These are phyloP conservation scores for Vanilla planifolia DNA, from an alignment of 106 monocot genomes.

Conservation along the genomic window DNA sequence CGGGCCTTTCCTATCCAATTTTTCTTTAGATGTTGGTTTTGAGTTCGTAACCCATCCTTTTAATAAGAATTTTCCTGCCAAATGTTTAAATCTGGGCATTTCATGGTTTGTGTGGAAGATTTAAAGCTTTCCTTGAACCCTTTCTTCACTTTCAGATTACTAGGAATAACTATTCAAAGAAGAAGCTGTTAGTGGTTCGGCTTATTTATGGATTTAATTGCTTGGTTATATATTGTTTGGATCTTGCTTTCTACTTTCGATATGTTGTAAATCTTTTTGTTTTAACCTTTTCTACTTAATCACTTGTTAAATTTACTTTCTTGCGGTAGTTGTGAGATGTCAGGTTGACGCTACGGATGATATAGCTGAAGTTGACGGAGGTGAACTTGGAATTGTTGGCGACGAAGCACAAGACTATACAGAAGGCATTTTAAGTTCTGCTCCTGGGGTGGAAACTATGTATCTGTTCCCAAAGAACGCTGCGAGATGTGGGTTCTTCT, in stretches of 20 bases:
- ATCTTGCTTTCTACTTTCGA: neutral
- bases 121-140: too few relatives aligned
- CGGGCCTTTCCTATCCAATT: neutral
- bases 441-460: slow-evolving; percentile 75
- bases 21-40: neutral
- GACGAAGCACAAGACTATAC: slow-evolving; percentile 74
- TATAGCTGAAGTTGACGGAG: slow-evolving; percentile 69
- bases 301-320: too few relatives aligned
- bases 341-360: slow-evolving; percentile 43
- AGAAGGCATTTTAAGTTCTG: slow-evolving; percentile 57
- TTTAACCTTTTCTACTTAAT: too few relatives aligned
- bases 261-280: too few relatives aligned
- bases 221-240: neutral
- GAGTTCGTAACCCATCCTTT: too few relatives aligned
- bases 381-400: slow-evolving; percentile 80
- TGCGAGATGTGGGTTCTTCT: slow-evolving; percentile 41
- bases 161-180: too few relatives aligned
- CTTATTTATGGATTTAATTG: neutral
- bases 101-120: too few relatives aligned
- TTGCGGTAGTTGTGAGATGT: slow-evolving; percentile 51
- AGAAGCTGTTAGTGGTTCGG: too few relatives aligned
- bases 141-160: too few relatives aligned
- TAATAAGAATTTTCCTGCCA: neutral
- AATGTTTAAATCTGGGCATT: neutral
- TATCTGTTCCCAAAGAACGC: slow-evolving; percentile 91